Conservation (phyloP, 805 yeast genomes). For the Kluyveromyces starmeri region DNA sequence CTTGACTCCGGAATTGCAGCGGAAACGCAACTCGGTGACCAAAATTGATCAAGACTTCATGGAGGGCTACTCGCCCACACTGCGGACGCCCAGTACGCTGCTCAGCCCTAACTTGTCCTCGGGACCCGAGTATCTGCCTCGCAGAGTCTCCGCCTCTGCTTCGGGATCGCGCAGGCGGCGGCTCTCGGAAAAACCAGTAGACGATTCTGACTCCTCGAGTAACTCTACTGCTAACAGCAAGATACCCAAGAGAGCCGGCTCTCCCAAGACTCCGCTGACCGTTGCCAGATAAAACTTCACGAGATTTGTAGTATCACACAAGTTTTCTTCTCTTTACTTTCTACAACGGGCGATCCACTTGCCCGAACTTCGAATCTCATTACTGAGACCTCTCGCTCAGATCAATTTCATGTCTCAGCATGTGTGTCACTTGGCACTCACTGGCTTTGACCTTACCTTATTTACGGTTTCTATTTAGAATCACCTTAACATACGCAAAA, state of each 20-base stretch:
- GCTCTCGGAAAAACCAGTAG: slow-evolving; percentile 6
- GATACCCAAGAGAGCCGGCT: slow-evolving; percentile 2
- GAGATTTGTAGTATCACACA: no score
- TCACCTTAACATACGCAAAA: no score
- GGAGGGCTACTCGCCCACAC: slow-evolving; percentile 3
- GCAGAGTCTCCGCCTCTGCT: slow-evolving; percentile 3
- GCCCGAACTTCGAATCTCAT: no score
- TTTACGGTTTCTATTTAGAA: no score
- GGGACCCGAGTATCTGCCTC: slow-evolving; percentile 1
- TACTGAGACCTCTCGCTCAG: no score
- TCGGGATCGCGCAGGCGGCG: slow-evolving; percentile 10
- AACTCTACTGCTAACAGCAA: not conserved
- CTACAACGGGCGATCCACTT: no score
- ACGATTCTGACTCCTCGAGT: slow-evolving; percentile 4
- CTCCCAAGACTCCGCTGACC: not conserved
- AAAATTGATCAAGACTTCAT: slow-evolving; percentile 2
- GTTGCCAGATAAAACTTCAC: slow-evolving; percentile 1
- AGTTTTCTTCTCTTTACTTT: no score
- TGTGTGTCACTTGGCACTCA: no score
- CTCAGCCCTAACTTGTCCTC: not conserved
- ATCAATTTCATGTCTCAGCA: no score
- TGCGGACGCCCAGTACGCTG: not conserved
- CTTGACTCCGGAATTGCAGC: slow-evolving; percentile 10
- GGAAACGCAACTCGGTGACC: slow-evolving; percentile 9
- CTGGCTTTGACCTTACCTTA: no score